These are phyloP conservation scores for Pezicula neosporulosa DNA, from an alignment of 2,329 filamentous ascomycete species.

Conservation along the genomic window DNA sequence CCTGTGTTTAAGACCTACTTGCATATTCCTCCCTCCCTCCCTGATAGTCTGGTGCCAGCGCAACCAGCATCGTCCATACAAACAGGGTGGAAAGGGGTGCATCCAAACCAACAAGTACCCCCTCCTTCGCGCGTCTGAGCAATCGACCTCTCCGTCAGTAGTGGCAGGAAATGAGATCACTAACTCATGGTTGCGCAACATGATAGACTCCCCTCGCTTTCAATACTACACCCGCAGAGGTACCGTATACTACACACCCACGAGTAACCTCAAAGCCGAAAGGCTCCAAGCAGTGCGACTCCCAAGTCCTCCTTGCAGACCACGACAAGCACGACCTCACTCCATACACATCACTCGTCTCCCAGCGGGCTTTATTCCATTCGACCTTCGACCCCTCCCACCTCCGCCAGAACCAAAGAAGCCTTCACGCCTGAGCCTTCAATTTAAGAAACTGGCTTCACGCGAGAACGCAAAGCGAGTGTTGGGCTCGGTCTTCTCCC, in stretches of 20 bases:
- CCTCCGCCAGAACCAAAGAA: conserved; percentile 25
- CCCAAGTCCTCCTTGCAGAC: conserved; percentile 42
- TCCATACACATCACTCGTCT: conserved; percentile 52
- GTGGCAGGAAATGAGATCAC: conserved; percentile 2
- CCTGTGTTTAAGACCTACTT: conserved; percentile 8
- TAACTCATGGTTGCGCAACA: conserved; percentile 20
- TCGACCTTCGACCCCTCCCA: conserved; percentile 28
- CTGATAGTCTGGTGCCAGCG: conserved; percentile 7
- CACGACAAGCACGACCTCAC: conserved; percentile 48
- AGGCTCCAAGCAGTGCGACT: conserved; percentile 16
- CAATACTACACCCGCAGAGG: conserved; percentile 23
- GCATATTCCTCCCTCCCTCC: conserved; percentile 9
- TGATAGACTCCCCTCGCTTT: conserved; percentile 21
- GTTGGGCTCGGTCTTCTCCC: conserved; percentile 27
- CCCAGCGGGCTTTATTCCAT: conserved; percentile 38
- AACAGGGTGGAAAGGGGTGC: conserved; percentile 5
- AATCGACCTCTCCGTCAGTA: conserved; percentile 4
- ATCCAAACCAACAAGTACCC: conserved; percentile 1
- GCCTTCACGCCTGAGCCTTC: conserved; percentile 31
- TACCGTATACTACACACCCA: conserved; percentile 22
- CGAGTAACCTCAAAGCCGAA: conserved; percentile 7
- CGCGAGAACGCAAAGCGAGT: conserved; percentile 32
- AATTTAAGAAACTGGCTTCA: conserved; percentile 41
- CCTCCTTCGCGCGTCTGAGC: not conserved
- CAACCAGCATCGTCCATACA: conserved; percentile 5